Base-by-base conservation (phyloP, 345 rosid species). In the Corchorus capsularis region DNA sequence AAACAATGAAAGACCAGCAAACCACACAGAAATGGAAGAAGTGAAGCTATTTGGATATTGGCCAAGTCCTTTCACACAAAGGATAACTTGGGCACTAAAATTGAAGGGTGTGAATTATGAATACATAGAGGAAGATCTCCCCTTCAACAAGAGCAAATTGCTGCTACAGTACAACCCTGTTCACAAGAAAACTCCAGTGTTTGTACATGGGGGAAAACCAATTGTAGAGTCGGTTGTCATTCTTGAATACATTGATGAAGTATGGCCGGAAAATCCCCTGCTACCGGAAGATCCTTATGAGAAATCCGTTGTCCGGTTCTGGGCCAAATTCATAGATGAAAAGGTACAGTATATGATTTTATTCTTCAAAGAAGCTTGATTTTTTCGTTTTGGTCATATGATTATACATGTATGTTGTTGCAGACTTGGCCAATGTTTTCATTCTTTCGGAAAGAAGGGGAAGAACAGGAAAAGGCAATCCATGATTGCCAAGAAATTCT, bases 1-100 rank as follows among this genome's bases (percentile, higher is more conserved):
- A 2, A 12, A 9, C 19, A 8, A 56, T 19, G 27, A 19, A 0
- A 56, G 4, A 55, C 6, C 59, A 55, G 2, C 6, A 32, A 15
- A 62, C 34, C 67, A 19, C 47, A 63, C 5, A 39, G 43, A 16
- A 6, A 64, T 64, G 69, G 45, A 19, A 16, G 69, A 64, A 39
- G 69, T 64, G n/a, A 64, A 64, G 69, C 69, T 64, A 13, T 17
- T 64, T 6, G 68, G 68, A 15, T 37, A n/a, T 14, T 63, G 68
- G 68, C 68, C 68, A 27, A 63, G 68, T 43, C 19, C 69, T 12
- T 64, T 35, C 16, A 34, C 47, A 9, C 47, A 10, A 35, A 64
- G 69, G 69, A 49, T 64, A 22, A 64, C 39, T 35, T 64, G 69
- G 69, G 49, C 71, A 20, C 71, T 67, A 11, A 67, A 66, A 66